Conservation (phyloP, 768 basidiomycete genomes). For the Agrocybe pediades region DNA sequence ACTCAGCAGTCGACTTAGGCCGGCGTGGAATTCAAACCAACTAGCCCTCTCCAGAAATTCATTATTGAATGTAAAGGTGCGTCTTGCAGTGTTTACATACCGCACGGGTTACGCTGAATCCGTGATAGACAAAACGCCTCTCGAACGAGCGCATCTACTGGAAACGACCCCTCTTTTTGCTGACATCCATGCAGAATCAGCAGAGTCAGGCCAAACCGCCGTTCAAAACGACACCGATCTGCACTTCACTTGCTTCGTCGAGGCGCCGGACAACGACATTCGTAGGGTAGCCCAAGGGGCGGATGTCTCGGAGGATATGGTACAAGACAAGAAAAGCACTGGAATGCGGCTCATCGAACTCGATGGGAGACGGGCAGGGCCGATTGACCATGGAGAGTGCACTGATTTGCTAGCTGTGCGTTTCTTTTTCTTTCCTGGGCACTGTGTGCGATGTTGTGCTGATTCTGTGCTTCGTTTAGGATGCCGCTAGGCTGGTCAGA, state of each 20-base stretch:
- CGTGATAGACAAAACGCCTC: slow-evolving; percentile 60
- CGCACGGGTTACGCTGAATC: background rate
- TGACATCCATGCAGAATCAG: slow-evolving; percentile 73
- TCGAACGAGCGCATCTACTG: slow-evolving; percentile 74
- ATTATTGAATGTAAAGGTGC: slow-evolving; percentile 63
- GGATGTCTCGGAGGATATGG: slow-evolving; percentile 13
- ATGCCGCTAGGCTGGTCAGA: slow-evolving; percentile 65
- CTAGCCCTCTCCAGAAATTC: slow-evolving; percentile 65
- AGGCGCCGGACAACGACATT: slow-evolving; percentile 50
- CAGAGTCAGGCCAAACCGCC: slow-evolving; percentile 67
- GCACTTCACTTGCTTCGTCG: slow-evolving; percentile 89
- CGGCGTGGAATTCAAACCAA: slow-evolving; percentile 54
- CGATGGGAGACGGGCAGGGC: slow-evolving; percentile 77
- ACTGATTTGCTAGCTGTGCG: slow-evolving; percentile 57
- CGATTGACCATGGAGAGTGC: slow-evolving; percentile 77
- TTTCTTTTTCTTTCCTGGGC: background rate
- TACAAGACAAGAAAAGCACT: slow-evolving; percentile 20
- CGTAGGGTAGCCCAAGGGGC: slow-evolving; percentile 28
- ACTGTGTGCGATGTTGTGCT: background rate
- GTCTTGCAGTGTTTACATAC: background rate
- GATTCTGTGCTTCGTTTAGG: slow-evolving; percentile 39
- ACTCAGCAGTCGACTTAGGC: slow-evolving; percentile 38
- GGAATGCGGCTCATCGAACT: slow-evolving; percentile 73
- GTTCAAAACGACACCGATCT: slow-evolving; percentile 68
- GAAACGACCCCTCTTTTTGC: slow-evolving; percentile 78